Conservation (phyloP, 768 basidiomycete genomes). For the Dacryopinax primogenitus region DNA sequence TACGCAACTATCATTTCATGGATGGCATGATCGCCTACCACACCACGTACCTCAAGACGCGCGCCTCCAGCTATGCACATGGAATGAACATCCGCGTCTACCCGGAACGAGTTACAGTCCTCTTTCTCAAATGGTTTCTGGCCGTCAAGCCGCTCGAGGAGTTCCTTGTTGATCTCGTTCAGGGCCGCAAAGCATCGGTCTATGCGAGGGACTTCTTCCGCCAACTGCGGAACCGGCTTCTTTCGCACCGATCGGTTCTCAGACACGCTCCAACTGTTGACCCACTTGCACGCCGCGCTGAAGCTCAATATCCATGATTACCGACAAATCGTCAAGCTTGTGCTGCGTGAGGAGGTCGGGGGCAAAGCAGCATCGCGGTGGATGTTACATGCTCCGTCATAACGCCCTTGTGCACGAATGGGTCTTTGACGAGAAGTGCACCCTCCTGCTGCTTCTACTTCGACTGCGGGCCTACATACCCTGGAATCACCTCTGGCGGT, state of each 20-base stretch:
- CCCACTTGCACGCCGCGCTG: no score
- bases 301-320: no score
- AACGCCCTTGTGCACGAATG: not conserved
- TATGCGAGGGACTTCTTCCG: no score
- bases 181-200: no score
- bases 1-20: not conserved
- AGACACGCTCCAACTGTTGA: no score
- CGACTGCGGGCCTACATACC: not conserved
- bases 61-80: not conserved
- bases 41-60: not conserved
- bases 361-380: constrained; percentile 13
- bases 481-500: not conserved
- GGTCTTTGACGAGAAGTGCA: not conserved
- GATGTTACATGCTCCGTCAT: not conserved
- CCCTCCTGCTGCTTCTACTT: not conserved
- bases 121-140: not conserved
- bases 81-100: not conserved
- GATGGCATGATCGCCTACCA: not conserved
- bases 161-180: no score
- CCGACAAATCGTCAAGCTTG: no score
- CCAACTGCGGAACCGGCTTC: no score
- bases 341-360: no score
- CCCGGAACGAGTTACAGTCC: not conserved
- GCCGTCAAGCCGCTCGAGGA: not conserved
- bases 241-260: no score